Evolutionary conservation across 2,329 filamentous ascomycete species (phyloP).

Genomic region (Exophiala calicioides): DNA sequence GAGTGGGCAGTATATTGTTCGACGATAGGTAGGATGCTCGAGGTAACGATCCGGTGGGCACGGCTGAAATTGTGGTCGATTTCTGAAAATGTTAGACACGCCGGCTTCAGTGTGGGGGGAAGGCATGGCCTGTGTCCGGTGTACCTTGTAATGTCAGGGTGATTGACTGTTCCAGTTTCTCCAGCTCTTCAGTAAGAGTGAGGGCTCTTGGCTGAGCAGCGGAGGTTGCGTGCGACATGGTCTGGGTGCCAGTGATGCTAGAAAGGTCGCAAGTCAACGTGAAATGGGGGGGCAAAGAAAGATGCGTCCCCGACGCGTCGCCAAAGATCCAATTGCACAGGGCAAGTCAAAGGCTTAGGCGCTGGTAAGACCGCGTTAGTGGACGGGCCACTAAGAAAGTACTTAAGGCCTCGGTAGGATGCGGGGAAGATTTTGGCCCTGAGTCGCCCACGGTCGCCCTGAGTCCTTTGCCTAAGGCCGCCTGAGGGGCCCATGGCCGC

Average conservation of each 20-base stretch:
- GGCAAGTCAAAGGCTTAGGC: too few relatives aligned
- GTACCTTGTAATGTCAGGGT: slow-evolving; percentile 89
- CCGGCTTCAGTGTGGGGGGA: not conserved
- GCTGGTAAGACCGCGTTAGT: too few relatives aligned
- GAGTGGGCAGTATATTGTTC: slow-evolving; percentile 96
- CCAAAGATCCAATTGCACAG: not conserved
- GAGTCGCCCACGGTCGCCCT: too few relatives aligned
- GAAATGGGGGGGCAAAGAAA: too few relatives aligned
- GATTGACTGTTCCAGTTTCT: slow-evolving; percentile 94
- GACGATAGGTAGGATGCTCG: slow-evolving; percentile 87
- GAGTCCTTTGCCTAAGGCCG: too few relatives aligned
- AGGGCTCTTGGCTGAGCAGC: slow-evolving; percentile 53
- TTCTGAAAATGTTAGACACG: slow-evolving; percentile 56
- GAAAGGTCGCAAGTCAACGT: not conserved
- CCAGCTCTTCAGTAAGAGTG: slow-evolving; percentile 89
- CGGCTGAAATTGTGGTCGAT: slow-evolving; percentile 99
- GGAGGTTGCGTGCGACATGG: slow-evolving; percentile 26
- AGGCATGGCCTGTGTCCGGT: slow-evolving; percentile 10
- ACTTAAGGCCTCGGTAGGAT: too few relatives aligned
- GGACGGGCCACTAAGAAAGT: too few relatives aligned
- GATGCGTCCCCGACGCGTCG: slow-evolving; percentile 1
- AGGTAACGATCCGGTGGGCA: slow-evolving; percentile 92
- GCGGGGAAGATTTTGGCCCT: too few relatives aligned
- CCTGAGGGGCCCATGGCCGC: too few relatives aligned
- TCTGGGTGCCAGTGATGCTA: not conserved